Evolutionary conservation across 129 eudicot species (phyloP), one percentile per base, ranked within the genome.

Genomic region (Escallonia herrerae): DNA sequence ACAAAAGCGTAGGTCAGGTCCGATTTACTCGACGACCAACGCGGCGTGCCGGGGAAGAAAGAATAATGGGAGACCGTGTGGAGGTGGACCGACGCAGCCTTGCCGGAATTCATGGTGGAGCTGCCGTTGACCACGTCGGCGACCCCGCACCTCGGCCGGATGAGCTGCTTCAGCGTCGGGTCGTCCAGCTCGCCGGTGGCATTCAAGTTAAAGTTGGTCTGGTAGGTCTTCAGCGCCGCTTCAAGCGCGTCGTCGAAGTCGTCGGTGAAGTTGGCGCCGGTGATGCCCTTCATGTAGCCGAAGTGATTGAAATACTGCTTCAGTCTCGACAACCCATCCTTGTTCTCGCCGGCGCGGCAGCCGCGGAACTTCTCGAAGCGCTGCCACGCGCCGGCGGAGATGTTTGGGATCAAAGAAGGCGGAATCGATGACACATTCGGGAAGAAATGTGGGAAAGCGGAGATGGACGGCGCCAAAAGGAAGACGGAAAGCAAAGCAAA

Each of bases 361-460:
- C 96, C 90, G 48, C 72, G 54, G 56, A 89, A 76, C 0, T 73
- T 73, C 37, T 65, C 15, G 66, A 85, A 89, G 5, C 55, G 42
- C 7, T 82, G 74, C 96, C 96, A 89, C 0, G 74, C 73, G 5
- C 44, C 68, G 58, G 69, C 15, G 42, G 83, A 60, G 70, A 44
- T 68, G 74, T 80, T 83, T 2, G 79, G 86, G 50, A 72, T 8
- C 0, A 80, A 40, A 3, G 81, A 43, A 5, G 69, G 66, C 2
- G 96, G 96, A 13, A 89, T 82, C 58, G 93, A 78, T n/a, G 93
- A 72, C 5, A 82, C 43, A 39, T 88, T 88, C 0, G 96, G 93
- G 81, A 85, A 89, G 56, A 89, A 85, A 74, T 88, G 87, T 6
- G 88, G 86, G 47, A 83, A 63, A 44, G 86, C 69, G 38, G 72